A percentile compares a stretch with the other conserved stretches of the same genome.
Evolutionary conservation across 2,329 filamentous ascomycete species (phyloP).

Genomic region (Paracorniculantispora psalliotae): DNA sequence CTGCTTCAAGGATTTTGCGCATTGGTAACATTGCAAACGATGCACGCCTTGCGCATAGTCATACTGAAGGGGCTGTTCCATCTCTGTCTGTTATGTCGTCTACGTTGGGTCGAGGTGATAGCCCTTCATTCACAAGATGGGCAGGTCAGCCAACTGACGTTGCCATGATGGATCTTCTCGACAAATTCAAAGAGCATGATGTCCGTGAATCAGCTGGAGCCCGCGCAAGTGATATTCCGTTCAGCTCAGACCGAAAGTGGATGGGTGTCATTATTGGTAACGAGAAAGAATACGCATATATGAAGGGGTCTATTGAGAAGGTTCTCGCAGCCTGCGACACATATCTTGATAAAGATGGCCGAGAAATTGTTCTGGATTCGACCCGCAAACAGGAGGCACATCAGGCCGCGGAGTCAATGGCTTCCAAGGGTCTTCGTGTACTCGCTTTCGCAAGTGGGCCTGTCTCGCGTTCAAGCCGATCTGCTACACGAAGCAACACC

Average conservation of each 20-base stretch:
- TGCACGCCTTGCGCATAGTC: conserved; percentile 69
- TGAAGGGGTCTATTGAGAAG: conserved; percentile 91
- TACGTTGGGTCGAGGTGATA: conserved; percentile 59
- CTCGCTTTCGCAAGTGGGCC: conserved; percentile 88
- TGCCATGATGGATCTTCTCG: conserved; percentile 89
- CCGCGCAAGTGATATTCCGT: conserved; percentile 80
- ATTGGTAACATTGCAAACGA: conserved; percentile 98
- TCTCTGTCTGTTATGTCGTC: conserved; percentile 76
- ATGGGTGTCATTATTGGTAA: conserved; percentile 88
- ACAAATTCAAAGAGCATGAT: conserved; percentile 87
- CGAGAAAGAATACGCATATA: conserved; percentile 79
- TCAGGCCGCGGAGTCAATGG: conserved; percentile 79
- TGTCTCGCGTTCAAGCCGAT: conserved; percentile 44
- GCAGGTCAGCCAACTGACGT: conserved; percentile 96
- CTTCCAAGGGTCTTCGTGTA: conserved; percentile 81
- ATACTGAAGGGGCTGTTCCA: conserved; percentile 64
- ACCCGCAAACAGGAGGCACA: conserved; percentile 67
- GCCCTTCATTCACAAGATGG: conserved; percentile 74
- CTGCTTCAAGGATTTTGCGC: conserved; percentile 74
- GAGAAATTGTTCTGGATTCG: conserved; percentile 80
- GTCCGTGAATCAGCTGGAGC: conserved; percentile 80
- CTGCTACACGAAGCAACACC: conserved; percentile 47
- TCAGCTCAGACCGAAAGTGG: conserved; percentile 97
- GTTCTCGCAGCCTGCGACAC: conserved; percentile 84
- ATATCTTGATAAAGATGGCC: conserved; percentile 79